Evolutionary conservation across 2,329 filamentous ascomycete genomes (phyloP), one percentile per base, ranked within the genome.

Genomic region (Trichoderma oligosporum): DNA sequence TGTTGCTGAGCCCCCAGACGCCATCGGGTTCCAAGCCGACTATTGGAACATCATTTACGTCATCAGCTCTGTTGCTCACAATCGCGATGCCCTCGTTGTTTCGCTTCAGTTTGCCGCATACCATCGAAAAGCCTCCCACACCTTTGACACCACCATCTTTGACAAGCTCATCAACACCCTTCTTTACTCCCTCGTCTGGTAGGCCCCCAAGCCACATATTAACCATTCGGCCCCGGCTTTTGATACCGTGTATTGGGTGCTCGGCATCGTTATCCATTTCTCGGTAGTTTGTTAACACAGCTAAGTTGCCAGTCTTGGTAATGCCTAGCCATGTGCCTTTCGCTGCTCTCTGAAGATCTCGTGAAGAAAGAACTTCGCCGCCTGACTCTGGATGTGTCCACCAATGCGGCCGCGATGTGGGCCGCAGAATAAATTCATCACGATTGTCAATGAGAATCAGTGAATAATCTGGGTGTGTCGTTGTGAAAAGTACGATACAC

Each of bases 401-500:
- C 83, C 83, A 87, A 68, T 85, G 79, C 6, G 83, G 83, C 58
- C 81, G 76, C 52, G 80, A 84, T 2, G 84, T 87, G 4, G 84
- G 84, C 25, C 84, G 78, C 12, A 85, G 76, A 61, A 87, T 82
- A 72, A 82, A 87, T 69, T 87, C 88, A 75, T 93, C 89, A 64
- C 89, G 82, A 70, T 93, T 93, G 73, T 91, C 84, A 68, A 91
- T 77, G 60, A 89, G 74, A 64, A 93, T 87, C 60, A 92, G 78
- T 24, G 86, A 80, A 72, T 92, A 92, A 63, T 81, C 77, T 8
- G 89, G 88, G 68, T 92, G 88, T 44, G 86, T 80, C 16, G 88
- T 92, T 24, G 88, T 89, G 58, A 90, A 76, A 44, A 92, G 76
- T 47, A 84, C 85, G 73, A 92, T 91, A 69, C 89, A 92, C 88